Evolutionary conservation across 768 basidiomycete genomes (phyloP), one percentile per base, ranked within the genome.

Genomic region (Mycena chlorophos): DNA sequence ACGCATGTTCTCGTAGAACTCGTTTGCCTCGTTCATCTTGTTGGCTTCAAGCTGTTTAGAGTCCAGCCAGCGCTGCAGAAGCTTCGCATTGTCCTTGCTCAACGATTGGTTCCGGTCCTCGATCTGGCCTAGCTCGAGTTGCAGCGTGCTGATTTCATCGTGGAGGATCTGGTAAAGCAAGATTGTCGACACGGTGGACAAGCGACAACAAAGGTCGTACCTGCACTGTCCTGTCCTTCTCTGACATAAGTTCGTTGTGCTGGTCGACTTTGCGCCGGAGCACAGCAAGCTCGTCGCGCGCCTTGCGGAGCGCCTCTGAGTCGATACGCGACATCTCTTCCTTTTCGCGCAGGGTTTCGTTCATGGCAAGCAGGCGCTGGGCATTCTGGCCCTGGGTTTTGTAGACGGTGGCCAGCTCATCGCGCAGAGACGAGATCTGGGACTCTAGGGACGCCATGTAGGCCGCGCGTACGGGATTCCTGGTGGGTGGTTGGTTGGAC

Each of bases 341-440:
- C 71, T 94, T 89, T 70, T 95, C 94, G 48, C 94, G 86, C 6
- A 98, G 78, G 1, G 92, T 93, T 71, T 99, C 97, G 57, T 92
- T 95, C 87, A 99, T 93, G 3, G 89, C 82, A 14, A 99, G 78
- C 6, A 96, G 82, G 34, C 94, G 83, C 69, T 97, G 95, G 1
- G 94, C 91, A 70, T 97, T 96, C 73, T 96, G 93, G 3, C 92
- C 91, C 60, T 98, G 95, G 0, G 93, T 91, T 71, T 96, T 95
- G 78, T 98, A 99, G 1, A 96, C 86, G 8, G 89, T 91, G 2
- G 95, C 92, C 48, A 98, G 80, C 70, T 98, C 96, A 63, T 91
- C 89, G 29, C 95, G 87, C 47, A 97, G 77, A 12, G 90, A 87
- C 2, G 93, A 92, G 69, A 98, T 90, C 68, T 98, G 94, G 3